Conservation (phyloP, 345 rosid genomes). For the Zanthoxylum bungeanum region DNA sequence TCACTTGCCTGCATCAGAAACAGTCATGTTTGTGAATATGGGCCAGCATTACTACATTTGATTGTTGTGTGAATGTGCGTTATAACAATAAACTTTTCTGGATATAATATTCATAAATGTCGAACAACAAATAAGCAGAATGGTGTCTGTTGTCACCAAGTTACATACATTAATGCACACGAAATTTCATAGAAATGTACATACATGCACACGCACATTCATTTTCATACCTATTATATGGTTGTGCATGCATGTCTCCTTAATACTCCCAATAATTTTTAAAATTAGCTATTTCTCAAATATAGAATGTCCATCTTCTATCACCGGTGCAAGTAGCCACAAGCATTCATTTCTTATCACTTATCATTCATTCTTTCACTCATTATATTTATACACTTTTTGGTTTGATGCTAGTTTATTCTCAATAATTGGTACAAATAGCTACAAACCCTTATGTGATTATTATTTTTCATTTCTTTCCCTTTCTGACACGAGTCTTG, state of each 20-base stretch:
- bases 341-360: background rate
- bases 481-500: no score
- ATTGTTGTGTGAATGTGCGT: background rate
- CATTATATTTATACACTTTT: background rate
- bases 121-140: background rate
- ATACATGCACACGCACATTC: background rate
- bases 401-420: background rate
- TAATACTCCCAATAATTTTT: background rate
- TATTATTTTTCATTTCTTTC: background rate
- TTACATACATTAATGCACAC: background rate
- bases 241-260: background rate
- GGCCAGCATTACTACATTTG: background rate
- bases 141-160: background rate
- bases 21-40: background rate
- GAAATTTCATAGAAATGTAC: background rate
- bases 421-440: background rate
- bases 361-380: background rate
- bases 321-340: background rate
- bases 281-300: background rate
- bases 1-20: background rate
- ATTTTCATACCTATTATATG: background rate
- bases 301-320: background rate
- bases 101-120: background rate
- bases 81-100: background rate
- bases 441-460: background rate